Evolutionary conservation across 129 eudicot genomes (phyloP).

Genomic region (Flaveria brownii): DNA sequence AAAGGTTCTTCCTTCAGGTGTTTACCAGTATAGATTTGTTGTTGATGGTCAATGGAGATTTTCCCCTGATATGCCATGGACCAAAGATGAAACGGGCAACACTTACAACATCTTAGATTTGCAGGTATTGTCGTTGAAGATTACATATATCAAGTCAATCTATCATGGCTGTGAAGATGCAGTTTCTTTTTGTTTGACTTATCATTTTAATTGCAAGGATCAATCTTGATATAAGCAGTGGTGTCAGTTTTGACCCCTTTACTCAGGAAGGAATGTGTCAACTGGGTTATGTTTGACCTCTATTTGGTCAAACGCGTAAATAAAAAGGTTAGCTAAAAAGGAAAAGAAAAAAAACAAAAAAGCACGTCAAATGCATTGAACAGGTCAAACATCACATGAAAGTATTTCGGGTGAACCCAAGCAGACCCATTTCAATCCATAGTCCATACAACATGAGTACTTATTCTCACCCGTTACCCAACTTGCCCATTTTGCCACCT

Average conservation of each 20-base stretch:
- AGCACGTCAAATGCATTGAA: no score
- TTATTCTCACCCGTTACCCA: not conserved
- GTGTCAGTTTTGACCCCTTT: not conserved
- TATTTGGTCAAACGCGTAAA: not conserved
- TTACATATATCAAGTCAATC: no score
- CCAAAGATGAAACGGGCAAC: constrained; percentile 87
- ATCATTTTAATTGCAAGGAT: not conserved
- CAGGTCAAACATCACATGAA: not conserved
- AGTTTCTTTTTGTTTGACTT: not conserved
- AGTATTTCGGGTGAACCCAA: not conserved
- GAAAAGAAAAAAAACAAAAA: no score
- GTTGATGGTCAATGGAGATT: constrained; percentile 94
- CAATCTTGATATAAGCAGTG: not conserved
- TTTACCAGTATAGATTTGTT: constrained; percentile 83
- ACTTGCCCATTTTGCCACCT: not conserved
- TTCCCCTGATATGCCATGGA: constrained; percentile 80
- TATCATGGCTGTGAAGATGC: no score
- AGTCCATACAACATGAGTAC: not conserved
- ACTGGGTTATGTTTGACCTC: not conserved
- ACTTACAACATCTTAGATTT: constrained; percentile 79
- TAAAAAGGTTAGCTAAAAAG: not conserved
- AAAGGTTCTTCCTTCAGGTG: constrained; percentile 98
- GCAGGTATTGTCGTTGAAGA: constrained; percentile 47
- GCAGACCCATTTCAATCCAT: not conserved
- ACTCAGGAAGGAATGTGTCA: not conserved